phyloP scores from a whole-genome alignment of 2,329 filamentous ascomycete genomes.

The Claviceps africana region DNA sequence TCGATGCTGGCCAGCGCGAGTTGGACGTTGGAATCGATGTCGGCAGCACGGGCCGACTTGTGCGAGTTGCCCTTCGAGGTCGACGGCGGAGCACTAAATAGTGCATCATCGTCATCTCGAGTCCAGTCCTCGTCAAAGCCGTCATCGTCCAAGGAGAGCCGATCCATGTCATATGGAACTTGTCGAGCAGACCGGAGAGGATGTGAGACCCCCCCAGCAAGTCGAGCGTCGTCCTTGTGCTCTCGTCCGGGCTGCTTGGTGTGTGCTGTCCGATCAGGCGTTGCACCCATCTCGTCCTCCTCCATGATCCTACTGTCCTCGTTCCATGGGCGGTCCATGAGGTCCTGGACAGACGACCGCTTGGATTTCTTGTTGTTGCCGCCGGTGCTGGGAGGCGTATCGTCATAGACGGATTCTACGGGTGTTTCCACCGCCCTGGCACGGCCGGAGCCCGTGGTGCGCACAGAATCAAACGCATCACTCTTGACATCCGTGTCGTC shows the following conservation, averaged over 20 bases:
- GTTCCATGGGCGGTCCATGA: constrained; percentile 40
- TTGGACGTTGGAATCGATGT: constrained; percentile 37
- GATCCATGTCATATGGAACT: constrained; percentile 25
- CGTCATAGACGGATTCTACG: constrained; percentile 69
- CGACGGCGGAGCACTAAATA: constrained; percentile 44
- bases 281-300: constrained; percentile 44
- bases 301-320: constrained; percentile 44
- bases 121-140: constrained; percentile 53
- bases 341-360: constrained; percentile 44
- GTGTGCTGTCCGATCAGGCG: constrained; percentile 30
- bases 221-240: constrained; percentile 1
- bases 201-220: no score
- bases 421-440: constrained; percentile 55
- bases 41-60: constrained; percentile 34
- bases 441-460: constrained; percentile 54
- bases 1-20: constrained; percentile 40
- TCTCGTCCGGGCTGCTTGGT: constrained; percentile 2
- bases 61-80: constrained; percentile 36
- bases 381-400: constrained; percentile 51
- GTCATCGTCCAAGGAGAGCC: constrained; percentile 46
- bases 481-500: constrained; percentile 68
- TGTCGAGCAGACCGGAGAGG: constrained; percentile 4
- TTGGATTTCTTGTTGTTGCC: constrained; percentile 37
- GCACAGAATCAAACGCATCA: constrained; percentile 65
- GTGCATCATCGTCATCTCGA: constrained; percentile 34